Conservation (phyloP, 2,329 filamentous ascomycete species). For the Gyromitra esculenta region DNA sequence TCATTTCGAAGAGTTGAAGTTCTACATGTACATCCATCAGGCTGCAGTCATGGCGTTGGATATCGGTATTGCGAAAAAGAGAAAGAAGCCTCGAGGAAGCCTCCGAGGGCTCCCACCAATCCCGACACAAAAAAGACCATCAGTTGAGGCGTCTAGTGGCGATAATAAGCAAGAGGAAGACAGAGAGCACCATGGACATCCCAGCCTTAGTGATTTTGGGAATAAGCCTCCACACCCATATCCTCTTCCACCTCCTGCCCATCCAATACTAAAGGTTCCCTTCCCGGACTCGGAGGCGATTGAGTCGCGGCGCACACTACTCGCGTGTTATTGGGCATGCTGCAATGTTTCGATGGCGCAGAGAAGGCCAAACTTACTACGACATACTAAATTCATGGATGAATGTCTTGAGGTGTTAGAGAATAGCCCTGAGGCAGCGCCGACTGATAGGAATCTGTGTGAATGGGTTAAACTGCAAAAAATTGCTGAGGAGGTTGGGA, state of each 20-base stretch:
- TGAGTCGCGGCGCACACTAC: constrained; percentile 60
- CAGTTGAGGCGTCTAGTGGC: not conserved
- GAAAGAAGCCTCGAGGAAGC: constrained; percentile 13
- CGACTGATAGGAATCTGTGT: constrained; percentile 62
- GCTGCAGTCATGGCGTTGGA: constrained; percentile 58
- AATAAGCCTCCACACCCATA: not conserved
- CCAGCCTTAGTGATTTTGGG: not conserved
- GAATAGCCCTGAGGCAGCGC: constrained; percentile 61
- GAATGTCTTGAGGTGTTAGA: constrained; percentile 63
- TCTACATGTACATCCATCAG: constrained; percentile 58
- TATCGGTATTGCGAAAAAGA: constrained; percentile 54
- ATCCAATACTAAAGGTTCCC: constrained; percentile 33
- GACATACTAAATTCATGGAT: constrained; percentile 62
- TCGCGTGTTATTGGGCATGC: constrained; percentile 58
- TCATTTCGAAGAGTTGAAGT: constrained; percentile 57
- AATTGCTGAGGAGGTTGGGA: constrained; percentile 68
- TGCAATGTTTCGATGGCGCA: constrained; percentile 62
- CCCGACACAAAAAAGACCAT: not conserved
- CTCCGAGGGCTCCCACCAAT: constrained; percentile 22
- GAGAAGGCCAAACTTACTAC: constrained; percentile 63
- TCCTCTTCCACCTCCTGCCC: constrained; percentile 8
- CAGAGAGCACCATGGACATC: not conserved
- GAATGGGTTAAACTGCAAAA: constrained; percentile 63
- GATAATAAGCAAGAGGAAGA: not conserved
- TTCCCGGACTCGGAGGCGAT: constrained; percentile 57